These are phyloP conservation scores for Lentinula boryana DNA, from an alignment of 768 basidiomycete genomes.

Conservation along the genomic window DNA sequence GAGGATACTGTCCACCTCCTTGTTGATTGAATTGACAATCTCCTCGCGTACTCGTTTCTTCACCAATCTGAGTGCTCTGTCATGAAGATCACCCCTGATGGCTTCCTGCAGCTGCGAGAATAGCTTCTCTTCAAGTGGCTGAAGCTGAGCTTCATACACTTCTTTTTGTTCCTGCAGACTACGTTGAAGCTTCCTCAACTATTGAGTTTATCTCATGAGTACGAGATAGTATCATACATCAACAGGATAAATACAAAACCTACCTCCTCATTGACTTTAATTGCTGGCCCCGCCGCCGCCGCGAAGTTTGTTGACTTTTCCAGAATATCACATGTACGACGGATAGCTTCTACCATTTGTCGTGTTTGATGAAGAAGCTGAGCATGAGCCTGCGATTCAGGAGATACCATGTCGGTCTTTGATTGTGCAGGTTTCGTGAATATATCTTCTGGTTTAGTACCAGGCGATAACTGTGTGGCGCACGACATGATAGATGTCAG, in stretches of 20 bases:
- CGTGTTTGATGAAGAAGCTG: not conserved
- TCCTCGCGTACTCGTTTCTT: not conserved
- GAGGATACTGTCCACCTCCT: not conserved
- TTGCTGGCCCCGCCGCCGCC: not conserved
- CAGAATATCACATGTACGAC: not conserved
- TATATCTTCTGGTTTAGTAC: not conserved
- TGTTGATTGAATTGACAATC: not conserved
- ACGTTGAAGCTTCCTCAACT: not conserved
- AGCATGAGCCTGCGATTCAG: not conserved
- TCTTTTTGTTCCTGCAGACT: not conserved
- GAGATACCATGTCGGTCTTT: not conserved
- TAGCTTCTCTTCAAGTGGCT: not conserved
- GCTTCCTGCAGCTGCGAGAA: not conserved
- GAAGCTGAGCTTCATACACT: not conserved
- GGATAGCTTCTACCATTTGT: not conserved
- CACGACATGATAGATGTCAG: not conserved
- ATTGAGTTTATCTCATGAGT: not conserved
- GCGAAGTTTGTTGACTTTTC: not conserved
- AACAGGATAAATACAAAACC: not conserved
- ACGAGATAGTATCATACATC: not conserved
- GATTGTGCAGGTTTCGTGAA: not conserved
- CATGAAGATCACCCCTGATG: not conserved
- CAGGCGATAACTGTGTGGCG: not conserved
- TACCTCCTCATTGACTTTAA: not conserved
- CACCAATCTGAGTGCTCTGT: not conserved